Percentiles rank a stretch among this genome's conserved stretches.
Evolutionary conservation across 805 yeast genomes (phyloP).

Genomic region (Candida pseudoglaebosa): DNA sequence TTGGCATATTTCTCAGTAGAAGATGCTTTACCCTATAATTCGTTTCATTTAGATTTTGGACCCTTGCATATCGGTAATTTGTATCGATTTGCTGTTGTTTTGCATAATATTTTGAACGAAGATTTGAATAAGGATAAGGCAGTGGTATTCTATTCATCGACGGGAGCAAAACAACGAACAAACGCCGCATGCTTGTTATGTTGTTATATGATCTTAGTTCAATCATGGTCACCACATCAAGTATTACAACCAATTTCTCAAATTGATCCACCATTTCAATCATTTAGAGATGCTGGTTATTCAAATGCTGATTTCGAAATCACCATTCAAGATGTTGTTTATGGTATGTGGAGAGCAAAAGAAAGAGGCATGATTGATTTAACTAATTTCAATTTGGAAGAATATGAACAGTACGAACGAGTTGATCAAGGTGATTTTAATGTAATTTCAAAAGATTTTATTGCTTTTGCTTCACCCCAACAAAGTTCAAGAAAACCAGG

Average conservation of each 20-base stretch:
- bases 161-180: conserved; percentile 76
- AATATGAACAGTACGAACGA: conserved; percentile 88
- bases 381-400: conserved; percentile 83
- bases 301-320: conserved; percentile 92
- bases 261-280: conserved; percentile 88
- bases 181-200: conserved; percentile 93
- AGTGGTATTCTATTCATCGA: conserved; percentile 83
- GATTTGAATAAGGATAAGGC: conserved; percentile 81
- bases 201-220: conserved; percentile 92
- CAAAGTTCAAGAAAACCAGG: conserved; percentile 49
- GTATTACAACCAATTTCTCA: conserved; percentile 93
- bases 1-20: conserved; percentile 88
- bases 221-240: conserved; percentile 98
- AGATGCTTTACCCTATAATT: conserved; percentile 84
- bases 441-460: conserved; percentile 84
- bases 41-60: conserved; percentile 96
- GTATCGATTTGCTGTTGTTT: conserved; percentile 90
- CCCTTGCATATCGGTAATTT: conserved; percentile 91
- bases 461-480: conserved; percentile 97
- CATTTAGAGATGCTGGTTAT: conserved; percentile 96
- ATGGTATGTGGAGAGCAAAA: conserved; percentile 97
- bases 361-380: conserved; percentile 86
- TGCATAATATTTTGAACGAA: conserved; percentile 88
- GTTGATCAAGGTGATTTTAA: conserved; percentile 98
- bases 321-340: conserved; percentile 90